Evolutionary conservation across 2,329 filamentous ascomycete genomes (phyloP).

Genomic region (Fusarium cyanostomum): DNA sequence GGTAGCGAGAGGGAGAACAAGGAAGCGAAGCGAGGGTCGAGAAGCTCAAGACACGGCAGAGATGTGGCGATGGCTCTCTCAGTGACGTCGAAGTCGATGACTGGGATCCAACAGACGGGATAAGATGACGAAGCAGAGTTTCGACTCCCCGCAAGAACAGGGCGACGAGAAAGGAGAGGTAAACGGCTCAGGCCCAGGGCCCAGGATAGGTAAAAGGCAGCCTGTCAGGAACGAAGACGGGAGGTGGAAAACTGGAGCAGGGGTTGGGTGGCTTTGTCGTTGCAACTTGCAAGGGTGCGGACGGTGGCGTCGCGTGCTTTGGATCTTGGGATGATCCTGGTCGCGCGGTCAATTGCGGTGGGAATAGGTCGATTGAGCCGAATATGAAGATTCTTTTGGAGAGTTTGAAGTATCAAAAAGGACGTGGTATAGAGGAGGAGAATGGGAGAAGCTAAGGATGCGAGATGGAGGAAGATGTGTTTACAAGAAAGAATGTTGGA

Average conservation of each 20-base stretch:
- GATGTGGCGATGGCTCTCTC: constrained; percentile 8
- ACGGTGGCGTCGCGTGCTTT: constrained; percentile 41
- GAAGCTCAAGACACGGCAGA: constrained; percentile 14
- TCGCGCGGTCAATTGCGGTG: constrained; percentile 26
- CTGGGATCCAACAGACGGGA: constrained; percentile 28
- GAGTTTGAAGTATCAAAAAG: not conserved
- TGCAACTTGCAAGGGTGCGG: constrained; percentile 36
- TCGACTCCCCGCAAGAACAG: constrained; percentile 43
- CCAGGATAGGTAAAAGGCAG: constrained; percentile 22
- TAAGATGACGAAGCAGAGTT: constrained; percentile 42
- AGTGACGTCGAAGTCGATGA: constrained; percentile 19
- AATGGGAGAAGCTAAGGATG: constrained; percentile 3
- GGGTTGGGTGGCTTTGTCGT: constrained; percentile 41
- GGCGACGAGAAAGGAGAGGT: constrained; percentile 41
- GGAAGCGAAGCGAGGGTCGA: constrained; percentile 9
- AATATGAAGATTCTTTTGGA: not conserved
- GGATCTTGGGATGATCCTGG: constrained; percentile 23
- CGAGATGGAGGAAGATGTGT: constrained; percentile 15
- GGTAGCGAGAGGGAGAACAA: constrained; percentile 10
- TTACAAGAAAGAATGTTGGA: constrained; percentile 19
- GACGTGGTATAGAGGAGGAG: not conserved
- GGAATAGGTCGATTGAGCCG: not conserved
- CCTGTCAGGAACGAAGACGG: constrained; percentile 34
- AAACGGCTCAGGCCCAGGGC: constrained; percentile 30
- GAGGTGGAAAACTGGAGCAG: constrained; percentile 41